Conservation (phyloP, 2,329 filamentous ascomycete species). For the Escovopsis sp. region DNA sequence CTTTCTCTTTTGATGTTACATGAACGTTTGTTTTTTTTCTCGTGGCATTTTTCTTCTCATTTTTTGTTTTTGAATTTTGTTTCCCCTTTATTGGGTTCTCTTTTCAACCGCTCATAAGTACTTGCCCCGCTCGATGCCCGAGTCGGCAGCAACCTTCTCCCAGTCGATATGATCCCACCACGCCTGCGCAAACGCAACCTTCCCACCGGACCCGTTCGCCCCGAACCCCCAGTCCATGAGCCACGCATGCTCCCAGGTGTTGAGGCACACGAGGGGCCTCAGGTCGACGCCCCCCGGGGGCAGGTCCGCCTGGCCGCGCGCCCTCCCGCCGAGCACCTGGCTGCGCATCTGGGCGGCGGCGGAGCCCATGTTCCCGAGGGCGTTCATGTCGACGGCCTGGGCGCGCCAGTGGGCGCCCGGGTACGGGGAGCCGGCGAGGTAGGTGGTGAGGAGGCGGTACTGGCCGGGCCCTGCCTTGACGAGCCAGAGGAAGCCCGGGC, state of each 20-base stretch:
- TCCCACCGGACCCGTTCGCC: slow-evolving; percentile 48
- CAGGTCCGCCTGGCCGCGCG: slow-evolving; percentile 17
- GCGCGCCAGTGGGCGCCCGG: slow-evolving; percentile 69
- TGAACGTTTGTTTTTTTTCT: too few relatives aligned
- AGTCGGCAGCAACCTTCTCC: slow-evolving; percentile 46
- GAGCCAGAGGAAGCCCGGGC: slow-evolving; percentile 93
- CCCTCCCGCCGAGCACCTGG: slow-evolving; percentile 17
- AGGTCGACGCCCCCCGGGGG: slow-evolving; percentile 55
- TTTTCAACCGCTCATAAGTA: slow-evolving; percentile 11
- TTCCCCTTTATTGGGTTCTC: not conserved
- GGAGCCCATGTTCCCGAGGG: slow-evolving; percentile 27
- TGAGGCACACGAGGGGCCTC: slow-evolving; percentile 73
- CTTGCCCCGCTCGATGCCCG: slow-evolving; percentile 19
- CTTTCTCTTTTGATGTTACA: too few relatives aligned
- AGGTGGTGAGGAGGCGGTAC: slow-evolving; percentile 68
- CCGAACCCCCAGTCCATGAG: slow-evolving; percentile 61
- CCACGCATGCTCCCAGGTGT: slow-evolving; percentile 94
- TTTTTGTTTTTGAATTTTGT: not conserved
- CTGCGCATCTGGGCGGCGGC: slow-evolving; percentile 26
- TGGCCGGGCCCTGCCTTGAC: slow-evolving; percentile 41
- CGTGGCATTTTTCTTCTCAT: too few relatives aligned
- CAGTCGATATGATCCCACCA: slow-evolving; percentile 92
- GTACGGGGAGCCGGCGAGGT: slow-evolving; percentile 82
- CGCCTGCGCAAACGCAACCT: slow-evolving; percentile 56
- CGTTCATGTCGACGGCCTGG: slow-evolving; percentile 57